Base-by-base conservation (phyloP, 169 alveolate species). In the Perkinsus olseni region DNA sequence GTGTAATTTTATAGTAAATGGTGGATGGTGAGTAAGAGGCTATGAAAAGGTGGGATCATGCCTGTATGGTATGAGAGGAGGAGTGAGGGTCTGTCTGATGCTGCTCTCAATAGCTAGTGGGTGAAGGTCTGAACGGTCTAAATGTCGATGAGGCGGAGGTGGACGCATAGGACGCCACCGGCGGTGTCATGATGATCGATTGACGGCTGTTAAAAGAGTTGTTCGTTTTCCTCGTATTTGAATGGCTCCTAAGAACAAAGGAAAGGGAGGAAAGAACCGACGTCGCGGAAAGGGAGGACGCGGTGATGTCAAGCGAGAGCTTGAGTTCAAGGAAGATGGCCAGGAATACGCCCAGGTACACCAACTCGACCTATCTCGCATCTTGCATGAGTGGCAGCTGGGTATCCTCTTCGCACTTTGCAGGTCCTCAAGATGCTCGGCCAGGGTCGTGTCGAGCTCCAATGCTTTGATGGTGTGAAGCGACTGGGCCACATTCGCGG, bases 351-450 rank as follows among this genome's bases (percentile, higher is more conserved):
- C 92, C 40, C 95, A 93, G 93, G 82, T 62, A 62, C 82, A 24
- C 31, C 82, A 62, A 74, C 36, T n/a, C 10, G 38, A 90, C 39
- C 91, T 34, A 90, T 11, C 62, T 8, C 37, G 91, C n/a, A 38
- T 93, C 91, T 93, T 62, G 17, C 31, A 40, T 40, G 50, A 11
- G 50, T 40, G 50, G 11, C 50, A 40, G 3, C 11, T 40, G 50
- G 50, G 11, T 40, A 40, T 40, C 11, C 50, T 11, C 3, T 3
- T 11, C 4, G 38, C 31, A 24, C 31, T 95, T 91, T 98, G 38
- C 98, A 98, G 94, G 99, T 99, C 50, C 96, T 97, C 74, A 97
- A 99, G 94, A 98, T 99, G 99, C 98, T 99, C 95, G 99, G 99
- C 39, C 98, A 98, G 94, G 99, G 99, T 45, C 98, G 99, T 91